These are phyloP conservation scores for Boletales sp. DNA, from an alignment of 768 basidiomycete genomes.

Conservation along the genomic window DNA sequence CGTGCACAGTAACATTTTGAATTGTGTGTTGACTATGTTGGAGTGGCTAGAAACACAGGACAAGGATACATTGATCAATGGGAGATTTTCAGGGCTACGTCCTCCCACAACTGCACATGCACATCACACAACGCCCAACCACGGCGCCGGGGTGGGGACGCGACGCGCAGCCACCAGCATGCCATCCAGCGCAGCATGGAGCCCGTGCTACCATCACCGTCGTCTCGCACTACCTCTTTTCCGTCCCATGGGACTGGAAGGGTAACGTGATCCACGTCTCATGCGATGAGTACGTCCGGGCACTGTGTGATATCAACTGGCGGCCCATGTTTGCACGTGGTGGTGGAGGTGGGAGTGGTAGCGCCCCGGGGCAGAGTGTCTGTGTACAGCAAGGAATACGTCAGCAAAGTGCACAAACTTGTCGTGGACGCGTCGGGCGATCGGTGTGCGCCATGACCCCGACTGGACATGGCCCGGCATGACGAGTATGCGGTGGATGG, in stretches of 20 bases:
- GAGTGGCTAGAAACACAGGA: too few species aligned
- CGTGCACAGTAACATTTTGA: too few species aligned
- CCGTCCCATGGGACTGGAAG: constrained; percentile 7
- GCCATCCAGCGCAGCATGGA: constrained; percentile 7
- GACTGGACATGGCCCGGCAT: not conserved
- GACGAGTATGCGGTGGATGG: constrained; percentile 11
- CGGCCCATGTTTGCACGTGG: not conserved
- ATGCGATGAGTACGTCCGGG: constrained; percentile 13
- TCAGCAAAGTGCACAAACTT: constrained; percentile 6
- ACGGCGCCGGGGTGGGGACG: too few species aligned
- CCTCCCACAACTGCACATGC: too few species aligned
- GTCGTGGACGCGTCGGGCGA: constrained; percentile 17
- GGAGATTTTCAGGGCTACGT: too few species aligned
- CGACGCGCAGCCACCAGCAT: too few species aligned
- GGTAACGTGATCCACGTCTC: constrained; percentile 15
- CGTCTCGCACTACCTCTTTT: constrained; percentile 8
- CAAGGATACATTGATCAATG: too few species aligned
- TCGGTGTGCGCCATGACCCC: constrained; percentile 4
- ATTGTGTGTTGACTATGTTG: too few species aligned
- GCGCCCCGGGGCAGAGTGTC: too few species aligned
- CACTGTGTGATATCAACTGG: not conserved
- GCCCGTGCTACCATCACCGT: constrained; percentile 6
- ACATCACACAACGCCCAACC: not conserved
- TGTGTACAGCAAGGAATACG: too few species aligned
- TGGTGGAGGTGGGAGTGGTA: too few species aligned